Evolutionary conservation across 2,329 filamentous ascomycete species (phyloP).

Genomic region (Paracoccidioides brasiliensis): DNA sequence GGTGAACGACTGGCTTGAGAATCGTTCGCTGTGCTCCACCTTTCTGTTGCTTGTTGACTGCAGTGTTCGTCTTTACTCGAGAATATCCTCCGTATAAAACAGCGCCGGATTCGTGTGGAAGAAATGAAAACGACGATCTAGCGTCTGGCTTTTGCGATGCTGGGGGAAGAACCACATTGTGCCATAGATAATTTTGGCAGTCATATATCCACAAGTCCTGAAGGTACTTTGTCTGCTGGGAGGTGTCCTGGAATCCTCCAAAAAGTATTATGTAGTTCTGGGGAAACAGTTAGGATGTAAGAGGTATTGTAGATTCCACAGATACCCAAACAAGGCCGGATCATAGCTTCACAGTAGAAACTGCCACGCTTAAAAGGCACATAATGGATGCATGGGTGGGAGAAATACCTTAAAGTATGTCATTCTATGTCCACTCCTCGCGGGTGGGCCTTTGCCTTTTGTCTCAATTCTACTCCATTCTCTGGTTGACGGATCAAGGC

Average conservation of each 20-base stretch:
- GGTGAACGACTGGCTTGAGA: constrained; percentile 76
- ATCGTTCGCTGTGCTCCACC: constrained; percentile 53
- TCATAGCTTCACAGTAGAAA: neutral
- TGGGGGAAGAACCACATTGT: constrained; percentile 58
- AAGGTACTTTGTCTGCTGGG: constrained; percentile 85
- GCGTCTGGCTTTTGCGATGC: constrained; percentile 81
- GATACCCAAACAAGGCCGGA: neutral
- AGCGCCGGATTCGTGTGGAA: constrained; percentile 81
- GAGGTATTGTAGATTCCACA: neutral
- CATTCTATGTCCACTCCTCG: constrained; percentile 87
- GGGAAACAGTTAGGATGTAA: neutral
- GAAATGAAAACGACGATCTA: constrained; percentile 77
- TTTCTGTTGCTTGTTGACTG: constrained; percentile 45
- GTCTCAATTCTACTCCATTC: constrained; percentile 87
- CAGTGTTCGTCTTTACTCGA: constrained; percentile 59
- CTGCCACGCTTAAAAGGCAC: neutral
- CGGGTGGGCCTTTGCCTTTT: constrained; percentile 60
- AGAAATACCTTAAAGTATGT: constrained; percentile 65
- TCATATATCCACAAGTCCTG: constrained; percentile 94
- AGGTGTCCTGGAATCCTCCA: constrained; percentile 94
- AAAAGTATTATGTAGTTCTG: constrained; percentile 85
- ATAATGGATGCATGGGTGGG: neutral
- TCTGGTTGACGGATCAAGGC: constrained; percentile 64
- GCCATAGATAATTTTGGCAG: constrained; percentile 74
- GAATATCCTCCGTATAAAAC: constrained; percentile 92